Evolutionary conservation across 768 basidiomycete genomes (phyloP).

Genomic region (Hericium rajendrae): DNA sequence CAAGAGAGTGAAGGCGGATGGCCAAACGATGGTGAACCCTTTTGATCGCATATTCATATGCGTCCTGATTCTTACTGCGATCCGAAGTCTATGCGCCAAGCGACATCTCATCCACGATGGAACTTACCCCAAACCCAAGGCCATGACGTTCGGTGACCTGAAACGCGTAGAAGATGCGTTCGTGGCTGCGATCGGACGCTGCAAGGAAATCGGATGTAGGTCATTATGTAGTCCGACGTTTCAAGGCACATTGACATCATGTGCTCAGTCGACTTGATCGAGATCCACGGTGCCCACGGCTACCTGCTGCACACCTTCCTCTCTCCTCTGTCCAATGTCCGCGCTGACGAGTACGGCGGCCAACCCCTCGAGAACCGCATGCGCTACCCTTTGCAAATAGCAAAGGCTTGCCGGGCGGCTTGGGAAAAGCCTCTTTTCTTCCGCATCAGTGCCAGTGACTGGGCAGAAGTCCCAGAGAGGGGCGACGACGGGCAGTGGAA

Average conservation of each 20-base stretch:
- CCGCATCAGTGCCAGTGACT: constrained; percentile 44
- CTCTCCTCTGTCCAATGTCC: constrained; percentile 66
- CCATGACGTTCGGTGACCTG: constrained; percentile 47
- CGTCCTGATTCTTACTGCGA: background rate
- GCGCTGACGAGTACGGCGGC: constrained; percentile 67
- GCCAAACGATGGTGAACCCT: constrained; percentile 9
- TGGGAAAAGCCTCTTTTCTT: constrained; percentile 73
- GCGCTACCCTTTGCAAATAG: constrained; percentile 53
- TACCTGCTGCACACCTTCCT: constrained; percentile 61
- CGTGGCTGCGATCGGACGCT: constrained; percentile 40
- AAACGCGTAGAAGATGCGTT: constrained; percentile 52
- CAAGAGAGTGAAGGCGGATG: constrained; percentile 5
- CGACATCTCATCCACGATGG: constrained; percentile 40
- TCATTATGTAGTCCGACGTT: background rate
- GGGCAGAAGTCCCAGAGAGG: constrained; percentile 44
- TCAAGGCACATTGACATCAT: no score
- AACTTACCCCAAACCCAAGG: constrained; percentile 46
- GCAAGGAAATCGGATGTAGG: constrained; percentile 55
- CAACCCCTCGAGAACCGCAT: constrained; percentile 58
- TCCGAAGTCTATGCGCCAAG: constrained; percentile 55
- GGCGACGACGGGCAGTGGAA: constrained; percentile 45
- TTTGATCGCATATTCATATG: background rate
- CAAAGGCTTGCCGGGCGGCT: constrained; percentile 38
- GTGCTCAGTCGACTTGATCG: constrained; percentile 52
- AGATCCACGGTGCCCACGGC: constrained; percentile 66